Percentiles rank a stretch among this genome's conserved stretches.
These are phyloP conservation scores for Kwoniella botswanensis DNA, from an alignment of 768 basidiomycete species.

Conservation along the genomic window DNA sequence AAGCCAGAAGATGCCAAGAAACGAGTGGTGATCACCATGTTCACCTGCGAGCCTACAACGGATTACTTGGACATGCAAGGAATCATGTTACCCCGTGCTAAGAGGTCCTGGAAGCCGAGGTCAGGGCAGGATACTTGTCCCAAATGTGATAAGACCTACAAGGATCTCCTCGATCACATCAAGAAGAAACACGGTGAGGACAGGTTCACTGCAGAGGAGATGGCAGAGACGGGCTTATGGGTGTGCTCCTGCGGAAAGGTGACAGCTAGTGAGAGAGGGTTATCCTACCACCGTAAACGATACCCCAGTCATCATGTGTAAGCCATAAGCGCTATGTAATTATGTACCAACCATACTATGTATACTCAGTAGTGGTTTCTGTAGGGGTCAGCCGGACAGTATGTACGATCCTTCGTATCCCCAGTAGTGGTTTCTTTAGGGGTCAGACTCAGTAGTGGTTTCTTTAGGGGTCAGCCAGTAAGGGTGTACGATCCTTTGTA, in stretches of 20 bases:
- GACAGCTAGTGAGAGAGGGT: not conserved
- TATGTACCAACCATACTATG: too few relatives aligned
- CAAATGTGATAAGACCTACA: not conserved
- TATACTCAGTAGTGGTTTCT: not conserved
- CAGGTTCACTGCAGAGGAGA: conserved; percentile 1
- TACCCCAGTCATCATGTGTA: not conserved
- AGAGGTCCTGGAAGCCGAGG: not conserved
- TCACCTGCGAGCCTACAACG: conserved; percentile 6
- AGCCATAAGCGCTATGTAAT: too few relatives aligned
- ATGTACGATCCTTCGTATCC: too few relatives aligned
- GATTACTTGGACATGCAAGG: not conserved
- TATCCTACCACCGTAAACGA: not conserved
- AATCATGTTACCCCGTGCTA: not conserved
- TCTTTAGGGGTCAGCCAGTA: too few relatives aligned
- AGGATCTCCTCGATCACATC: conserved; percentile 3
- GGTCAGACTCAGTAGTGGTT: too few relatives aligned
- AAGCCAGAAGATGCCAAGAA: conserved; percentile 4
- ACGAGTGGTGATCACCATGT: conserved; percentile 13
- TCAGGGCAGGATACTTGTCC: not conserved
- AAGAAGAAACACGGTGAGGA: conserved; percentile 9
- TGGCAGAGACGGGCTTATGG: not conserved
- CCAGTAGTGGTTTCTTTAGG: not conserved
- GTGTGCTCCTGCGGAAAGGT: conserved; percentile 4
- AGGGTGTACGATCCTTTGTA: too few relatives aligned
- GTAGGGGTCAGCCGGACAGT: not conserved